Base-by-base conservation (phyloP, 768 basidiomycete genomes). In the Rubroboletus pulcherrimus region DNA sequence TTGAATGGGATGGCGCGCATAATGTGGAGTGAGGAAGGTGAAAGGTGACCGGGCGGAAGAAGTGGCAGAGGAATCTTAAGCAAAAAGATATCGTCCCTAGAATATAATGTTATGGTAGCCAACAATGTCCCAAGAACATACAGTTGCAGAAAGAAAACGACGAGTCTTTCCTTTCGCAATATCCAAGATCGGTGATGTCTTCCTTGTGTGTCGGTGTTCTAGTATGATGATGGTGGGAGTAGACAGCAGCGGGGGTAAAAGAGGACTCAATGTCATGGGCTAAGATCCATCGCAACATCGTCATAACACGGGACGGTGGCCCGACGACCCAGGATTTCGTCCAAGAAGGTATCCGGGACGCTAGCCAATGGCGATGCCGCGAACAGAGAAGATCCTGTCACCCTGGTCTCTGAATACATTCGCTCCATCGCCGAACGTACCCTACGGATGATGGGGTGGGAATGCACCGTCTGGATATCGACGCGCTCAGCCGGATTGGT, bases 391-490 rank as follows among this genome's bases (percentile, higher is more conserved):
- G 61, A 67, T 8, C 68, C 67, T 21, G 72, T 79, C 60, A 66
- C 73, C 40, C 56, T 67, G 53, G 66, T 70, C 40, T 71, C 73
- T 12, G 62, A 62, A 46, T 77, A 75, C 62, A 76, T 70, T 43
- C 66, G 72, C 44, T 83, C 84, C 91, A 93, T 91, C 62, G 72
- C 73, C 53, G 64, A 70, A 47, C 89, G 78, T 37, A 86, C 83
- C 52, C 88, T 80, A 51, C 71, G 63, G 21, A 96, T 82, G 29
- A 90, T 77, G 9, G 79, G 78, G 66, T 94, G 85, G 12, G 67
- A 71, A 60, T 78, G 81, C 40, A 93, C 78, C 41, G 74, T 78
- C 44, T 77, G 73, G 33, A 86, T 79, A 17, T 75, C 76, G 51
- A 87, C 68, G 19, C 93, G 86, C 50, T 72, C 63, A 9, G 67